Base-by-base conservation (phyloP, 257 asterid species). In the Catharanthus roseus region DNA sequence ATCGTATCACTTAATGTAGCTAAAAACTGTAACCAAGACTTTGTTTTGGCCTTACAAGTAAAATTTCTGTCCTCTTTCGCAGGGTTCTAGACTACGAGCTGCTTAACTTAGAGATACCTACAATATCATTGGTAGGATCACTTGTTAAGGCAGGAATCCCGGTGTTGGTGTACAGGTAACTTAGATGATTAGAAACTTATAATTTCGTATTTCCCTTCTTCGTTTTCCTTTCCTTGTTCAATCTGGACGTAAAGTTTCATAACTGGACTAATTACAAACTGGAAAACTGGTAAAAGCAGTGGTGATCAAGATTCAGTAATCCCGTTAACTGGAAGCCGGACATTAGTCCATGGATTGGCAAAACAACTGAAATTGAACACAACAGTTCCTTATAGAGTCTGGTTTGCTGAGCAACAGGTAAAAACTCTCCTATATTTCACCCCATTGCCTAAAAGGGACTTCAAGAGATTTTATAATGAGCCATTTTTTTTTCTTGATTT, bases 231-330 rank as follows among this genome's bases (percentile, higher is more conserved):
- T 10, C 45, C 1, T n/a, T 34, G 33, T 67, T 73, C 1, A 55
- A 39, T 24, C 19, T 45, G 21, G 16, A 54, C 13, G 23, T 3
- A 3, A 61, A 33, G 45, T 34, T 33, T 21, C 28, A 61, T n/a
- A n/a, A n/a, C n/a, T n/a, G n/a, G n/a, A n/a, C n/a, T n/a, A n/a
- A n/a, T n/a, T n/a, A n/a, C n/a, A n/a, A n/a, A n/a, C n/a, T n/a
- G n/a, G n/a, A n/a, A 38, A 24, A 57, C 71, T 50, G 18, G 9
- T 38, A 38, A 68, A 28, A 45, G 83, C 87, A 88, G 95, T 11
- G 92, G 95, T 0, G 95, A 88, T 83, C 92, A 88, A 81, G 95
- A 88, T 81, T 88, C 95, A 41, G 92, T 88, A 0, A 79, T 88
- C 39, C 95, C 95, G 12, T 71, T 88, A 70, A 88, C 85, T 10